phyloP scores from a whole-genome alignment of 176 grass and related monocot genomes.

The Raddia distichophylla region DNA sequence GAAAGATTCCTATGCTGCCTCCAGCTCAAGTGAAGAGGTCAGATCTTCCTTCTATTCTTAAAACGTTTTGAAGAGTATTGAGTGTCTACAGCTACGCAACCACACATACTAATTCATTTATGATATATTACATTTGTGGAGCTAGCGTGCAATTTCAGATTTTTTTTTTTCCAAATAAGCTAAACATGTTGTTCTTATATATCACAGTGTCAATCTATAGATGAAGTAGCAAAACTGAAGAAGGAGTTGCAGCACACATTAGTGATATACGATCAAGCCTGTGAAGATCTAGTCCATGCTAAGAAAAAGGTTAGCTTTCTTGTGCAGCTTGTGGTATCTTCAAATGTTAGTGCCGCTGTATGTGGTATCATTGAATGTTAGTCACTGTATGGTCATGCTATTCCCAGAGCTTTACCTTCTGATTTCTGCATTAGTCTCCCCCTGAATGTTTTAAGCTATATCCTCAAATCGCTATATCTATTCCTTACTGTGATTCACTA shows the following conservation, averaged over 20 bases:
- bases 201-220: conserved; percentile 55
- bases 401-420: not conserved
- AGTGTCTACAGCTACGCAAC: not conserved
- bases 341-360: not conserved
- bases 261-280: conserved; percentile 65
- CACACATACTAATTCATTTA: not conserved
- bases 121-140: not conserved
- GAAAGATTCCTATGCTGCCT: conserved; percentile 35
- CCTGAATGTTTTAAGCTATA: not conserved
- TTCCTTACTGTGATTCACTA: not conserved
- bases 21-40: conserved; percentile 47
- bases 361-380: not conserved
- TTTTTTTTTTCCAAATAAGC: conserved; percentile 7
- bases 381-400: not conserved
- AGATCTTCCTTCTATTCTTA: not conserved
- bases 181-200: conserved; percentile 29
- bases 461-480: not conserved
- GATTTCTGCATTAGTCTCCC: conserved; percentile 1
- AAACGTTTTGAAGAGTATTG: conserved; percentile 5
- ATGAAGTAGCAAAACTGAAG: conserved; percentile 71
- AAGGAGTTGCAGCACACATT: conserved; percentile 63
- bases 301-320: conserved; percentile 60
- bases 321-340: not conserved
- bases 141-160: not conserved
- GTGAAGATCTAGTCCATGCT: conserved; percentile 59